Evolutionary conservation across 306 rosid species (phyloP), one percentile per base, ranked within the genome.

Genomic region (Erythrophleum fordii): DNA sequence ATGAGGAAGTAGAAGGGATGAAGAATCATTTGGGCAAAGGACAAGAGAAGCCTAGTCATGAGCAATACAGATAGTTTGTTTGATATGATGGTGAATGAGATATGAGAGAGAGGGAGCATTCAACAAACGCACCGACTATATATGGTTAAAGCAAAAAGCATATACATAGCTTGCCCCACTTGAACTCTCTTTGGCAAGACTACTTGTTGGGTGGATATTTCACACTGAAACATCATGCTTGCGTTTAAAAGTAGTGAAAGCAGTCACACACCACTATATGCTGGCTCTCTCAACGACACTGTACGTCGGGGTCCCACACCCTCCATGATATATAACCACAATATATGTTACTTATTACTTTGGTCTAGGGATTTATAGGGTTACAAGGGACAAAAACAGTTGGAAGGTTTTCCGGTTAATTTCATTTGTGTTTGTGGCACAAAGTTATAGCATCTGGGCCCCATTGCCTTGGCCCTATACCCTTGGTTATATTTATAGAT

Each of bases 191-290:
- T 89, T 79, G 48, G 55, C 44, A n/a, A 42, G 34, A 75, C 79
- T n/a, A n/a, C 20, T 69, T 68, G 70, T 37, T 81, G 69, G 67
- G 81, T 34, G 62, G 68, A 83, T 62, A 80, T 81, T 89, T 89
- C 91, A 83, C 81, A 82, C 81, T 79, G 20, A 77, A 66, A 81
- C 84, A 88, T 92, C 87, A 83, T 85, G 87, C 85, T 86, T 89
- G 86, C 88, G 89, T 89, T 93, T 87, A 80, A 91, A 88, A 89
- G 89, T 81, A 26, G 87, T 64, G 87, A 84, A 84, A 75, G 77
- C 83, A 42, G 56, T 69, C 80, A 68, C 58, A 83, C 80, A 77
- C 64, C 64, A 23, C 64, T 56, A 11, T 56, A 9, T 56, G 23
- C 49, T 44, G 2, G 10, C 49, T 48, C 35, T 2, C 18, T 25